phyloP scores from a whole-genome alignment of 257 asterid genomes.

The Salvia hispanica region DNA sequence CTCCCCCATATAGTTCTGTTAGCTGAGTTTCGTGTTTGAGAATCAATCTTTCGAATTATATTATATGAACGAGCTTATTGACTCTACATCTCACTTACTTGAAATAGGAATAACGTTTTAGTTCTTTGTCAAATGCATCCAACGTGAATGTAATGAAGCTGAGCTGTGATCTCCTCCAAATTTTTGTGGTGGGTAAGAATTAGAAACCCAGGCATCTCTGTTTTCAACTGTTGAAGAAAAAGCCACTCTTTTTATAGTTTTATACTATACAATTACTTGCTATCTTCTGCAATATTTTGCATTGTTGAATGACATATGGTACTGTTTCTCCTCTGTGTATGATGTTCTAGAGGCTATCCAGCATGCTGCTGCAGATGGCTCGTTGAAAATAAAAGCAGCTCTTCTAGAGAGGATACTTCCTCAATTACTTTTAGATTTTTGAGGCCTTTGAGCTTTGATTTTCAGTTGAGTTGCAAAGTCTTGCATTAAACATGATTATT shows the following conservation, averaged over 20 bases:
- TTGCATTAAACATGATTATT: neutral
- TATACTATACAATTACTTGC: neutral
- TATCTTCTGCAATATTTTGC: neutral
- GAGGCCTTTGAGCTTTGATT: slow-evolving; percentile 34
- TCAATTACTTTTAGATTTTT: slow-evolving; percentile 56
- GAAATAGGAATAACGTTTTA: slow-evolving; percentile 15
- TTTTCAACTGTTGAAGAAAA: slow-evolving; percentile 1
- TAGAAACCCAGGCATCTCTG: neutral
- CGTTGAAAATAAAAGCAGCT: slow-evolving; percentile 74
- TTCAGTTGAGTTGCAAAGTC: neutral
- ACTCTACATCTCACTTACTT: slow-evolving; percentile 5
- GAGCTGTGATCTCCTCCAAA: slow-evolving; percentile 82
- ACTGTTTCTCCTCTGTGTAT: slow-evolving; percentile 6
- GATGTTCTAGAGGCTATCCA: slow-evolving; percentile 86
- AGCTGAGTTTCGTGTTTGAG: too few relatives aligned
- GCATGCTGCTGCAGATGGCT: slow-evolving; percentile 90
- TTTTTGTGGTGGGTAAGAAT: slow-evolving; percentile 74
- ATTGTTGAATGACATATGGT: slow-evolving; percentile 2
- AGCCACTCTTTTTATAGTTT: neutral
- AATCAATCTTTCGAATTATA: neutral
- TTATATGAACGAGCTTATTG: slow-evolving; percentile 9
- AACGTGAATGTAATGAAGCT: slow-evolving; percentile 78
- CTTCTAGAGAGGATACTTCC: slow-evolving; percentile 81
- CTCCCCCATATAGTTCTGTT: too few relatives aligned
- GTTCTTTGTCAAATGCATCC: slow-evolving; percentile 47